Percentiles rank a stretch among this genome's conserved stretches.
These are phyloP conservation scores for Dipteronia dyeriana DNA, from an alignment of 345 rosid genomes.

Conservation along the genomic window DNA sequence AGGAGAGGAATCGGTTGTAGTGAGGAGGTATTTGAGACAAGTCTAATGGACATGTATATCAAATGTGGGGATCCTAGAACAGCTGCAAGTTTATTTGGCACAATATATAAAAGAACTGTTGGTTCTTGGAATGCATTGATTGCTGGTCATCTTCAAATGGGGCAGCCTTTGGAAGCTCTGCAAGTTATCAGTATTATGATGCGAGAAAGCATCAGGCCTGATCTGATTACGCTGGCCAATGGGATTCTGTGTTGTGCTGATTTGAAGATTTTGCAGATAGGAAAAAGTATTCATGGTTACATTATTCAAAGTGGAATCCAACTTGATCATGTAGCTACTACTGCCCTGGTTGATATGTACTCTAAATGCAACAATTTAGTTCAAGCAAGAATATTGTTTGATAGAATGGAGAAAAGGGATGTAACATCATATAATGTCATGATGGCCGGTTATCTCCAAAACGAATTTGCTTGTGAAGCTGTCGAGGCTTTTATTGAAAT, in stretches of 20 bases:
- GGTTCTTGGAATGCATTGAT: slow-evolving; percentile 42
- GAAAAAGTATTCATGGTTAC: slow-evolving; percentile 39
- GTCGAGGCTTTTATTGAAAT: slow-evolving; percentile 26
- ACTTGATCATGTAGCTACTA: slow-evolving; percentile 33
- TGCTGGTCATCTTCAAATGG: slow-evolving; percentile 29
- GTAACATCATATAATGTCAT: slow-evolving; percentile 32
- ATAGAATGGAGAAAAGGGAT: slow-evolving; percentile 29
- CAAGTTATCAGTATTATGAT: slow-evolving; percentile 22
- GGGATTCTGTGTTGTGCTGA: slow-evolving; percentile 34
- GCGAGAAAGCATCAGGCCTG: slow-evolving; percentile 23
- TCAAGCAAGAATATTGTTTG: slow-evolving; percentile 35
- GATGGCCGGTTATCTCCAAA: slow-evolving; percentile 38
- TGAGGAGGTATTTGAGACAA: slow-evolving; percentile 38
- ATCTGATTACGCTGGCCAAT: slow-evolving; percentile 33
- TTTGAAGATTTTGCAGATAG: slow-evolving; percentile 27
- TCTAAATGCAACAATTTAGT: slow-evolving; percentile 27
- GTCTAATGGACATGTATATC: slow-evolving; percentile 42
- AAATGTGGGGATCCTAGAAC: slow-evolving; percentile 26
- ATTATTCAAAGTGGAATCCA: slow-evolving; percentile 26
- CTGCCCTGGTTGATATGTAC: slow-evolving; percentile 44
- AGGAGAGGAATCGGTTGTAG: slow-evolving; percentile 36
- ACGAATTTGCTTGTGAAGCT: slow-evolving; percentile 26
- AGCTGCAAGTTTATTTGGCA: slow-evolving; percentile 23
- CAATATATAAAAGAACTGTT: slow-evolving; percentile 20
- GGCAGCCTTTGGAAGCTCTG: slow-evolving; percentile 33